Base-by-base conservation (phyloP, 257 asterid species). In the Primulina eburnea region DNA sequence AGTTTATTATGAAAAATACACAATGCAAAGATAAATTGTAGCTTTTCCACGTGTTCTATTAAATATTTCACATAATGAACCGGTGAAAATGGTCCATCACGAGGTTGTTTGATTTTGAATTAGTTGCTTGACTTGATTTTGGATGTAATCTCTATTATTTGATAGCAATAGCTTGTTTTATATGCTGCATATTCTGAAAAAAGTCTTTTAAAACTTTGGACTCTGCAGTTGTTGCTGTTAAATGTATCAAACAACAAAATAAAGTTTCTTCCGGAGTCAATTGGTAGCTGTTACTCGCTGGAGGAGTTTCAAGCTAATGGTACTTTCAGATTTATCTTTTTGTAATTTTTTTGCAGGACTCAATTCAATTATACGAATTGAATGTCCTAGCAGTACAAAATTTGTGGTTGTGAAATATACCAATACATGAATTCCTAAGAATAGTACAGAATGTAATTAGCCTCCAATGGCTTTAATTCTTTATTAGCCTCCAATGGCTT, bases 251-350 rank as follows among this genome's bases (percentile, higher is more conserved):
- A 79, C 84, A 90, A 93, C 87, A 82, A 89, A 81, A 77, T 93
- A 80, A 84, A 84, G 81, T 72, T 50, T 78, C 92, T 93, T 62
- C 97, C 99, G 0, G 97, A 93, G 78, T 93, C 99, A 63, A 85
- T 90, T 76, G 99, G 99, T 65, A 88, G 96, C 80, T 93, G 98
- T 81, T 90, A 81, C 80, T 90, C 97, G 38, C 81, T 93, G 74
- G 99, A 93, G 81, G 99, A 93, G 81, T 85, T 93, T 70, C 99
- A 90, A 77, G 99, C 97, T 70, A 86, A 93, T 75, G 98, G 98
- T 93, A 90, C 72, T 38, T 75, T 35, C 61, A 75, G 52, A 66
- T 78, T 43, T 71, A 26, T 38, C 68, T 40, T 29, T 50, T 68
- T 62, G n/a, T 73, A 38, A 57, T 30, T 60, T 52, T 74, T 47